These are phyloP conservation scores for Fusarium secorum DNA, from an alignment of 2,329 filamentous ascomycete species.

Conservation along the genomic window DNA sequence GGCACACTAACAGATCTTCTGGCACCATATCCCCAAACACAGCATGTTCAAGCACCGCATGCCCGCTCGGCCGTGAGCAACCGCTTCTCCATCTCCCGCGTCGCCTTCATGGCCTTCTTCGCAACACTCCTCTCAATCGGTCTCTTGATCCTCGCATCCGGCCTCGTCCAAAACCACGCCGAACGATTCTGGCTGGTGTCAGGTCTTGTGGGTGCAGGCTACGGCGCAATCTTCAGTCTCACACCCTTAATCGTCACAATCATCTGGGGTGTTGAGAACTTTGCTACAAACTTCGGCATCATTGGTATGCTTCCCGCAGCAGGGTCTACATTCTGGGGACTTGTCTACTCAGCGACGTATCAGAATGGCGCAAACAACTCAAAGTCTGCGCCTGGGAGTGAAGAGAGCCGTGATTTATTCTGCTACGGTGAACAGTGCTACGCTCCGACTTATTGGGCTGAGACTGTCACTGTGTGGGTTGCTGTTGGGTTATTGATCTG, in stretches of 20 bases:
- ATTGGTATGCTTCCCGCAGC: constrained; percentile 89
- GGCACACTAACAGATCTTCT: constrained; percentile 89
- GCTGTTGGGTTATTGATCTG: constrained; percentile 75
- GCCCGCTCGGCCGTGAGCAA: constrained; percentile 43
- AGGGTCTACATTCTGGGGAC: constrained; percentile 88
- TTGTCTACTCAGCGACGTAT: constrained; percentile 86
- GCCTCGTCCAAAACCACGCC: constrained; percentile 75
- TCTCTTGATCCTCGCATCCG: constrained; percentile 79
- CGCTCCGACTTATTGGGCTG: constrained; percentile 82
- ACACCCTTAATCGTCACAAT: constrained; percentile 94
- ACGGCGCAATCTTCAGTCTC: constrained; percentile 89
- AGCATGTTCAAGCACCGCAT: constrained; percentile 59
- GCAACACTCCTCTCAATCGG: constrained; percentile 77
- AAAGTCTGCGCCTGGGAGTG: constrained; percentile 41
- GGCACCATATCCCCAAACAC: constrained; percentile 71
- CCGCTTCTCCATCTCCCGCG: constrained; percentile 73
- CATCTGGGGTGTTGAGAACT: constrained; percentile 98
- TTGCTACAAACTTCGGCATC: constrained; percentile 97
- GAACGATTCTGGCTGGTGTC: constrained; percentile 88
- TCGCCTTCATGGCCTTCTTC: constrained; percentile 80
- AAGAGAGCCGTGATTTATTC: constrained; percentile 61
- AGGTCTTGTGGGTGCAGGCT: constrained; percentile 84
- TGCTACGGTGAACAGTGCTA: constrained; percentile 89
- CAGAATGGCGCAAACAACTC: constrained; percentile 67
- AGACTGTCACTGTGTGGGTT: constrained; percentile 80